Percentiles rank a stretch among this genome's conserved stretches.
Evolutionary conservation across 1,284 basidiomycete genomes (phyloP).

Genomic region (Cryptococcus depauperatus): DNA sequence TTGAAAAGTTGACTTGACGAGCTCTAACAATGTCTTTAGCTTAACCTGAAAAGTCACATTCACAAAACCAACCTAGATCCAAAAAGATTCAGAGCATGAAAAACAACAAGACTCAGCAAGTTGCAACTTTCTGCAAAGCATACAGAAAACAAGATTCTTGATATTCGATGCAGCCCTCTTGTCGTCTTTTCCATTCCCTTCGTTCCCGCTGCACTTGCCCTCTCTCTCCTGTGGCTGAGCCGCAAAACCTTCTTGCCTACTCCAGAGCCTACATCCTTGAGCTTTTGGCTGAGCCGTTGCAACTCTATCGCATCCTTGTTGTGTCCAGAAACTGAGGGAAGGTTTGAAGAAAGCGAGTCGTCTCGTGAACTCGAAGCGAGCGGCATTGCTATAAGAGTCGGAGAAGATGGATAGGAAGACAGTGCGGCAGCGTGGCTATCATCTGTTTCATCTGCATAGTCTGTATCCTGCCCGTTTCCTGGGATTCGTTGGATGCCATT

Average conservation of each 20-base stretch:
- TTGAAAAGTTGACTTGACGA: constrained; percentile 40
- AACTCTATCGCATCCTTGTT: constrained; percentile 19
- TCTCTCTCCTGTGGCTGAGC: constrained; percentile 21
- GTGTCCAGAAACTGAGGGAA: neutral
- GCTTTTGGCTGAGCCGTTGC: constrained; percentile 21
- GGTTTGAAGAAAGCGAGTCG: constrained; percentile 3
- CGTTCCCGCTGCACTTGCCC: constrained; percentile 10
- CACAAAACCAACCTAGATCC: constrained; percentile 25
- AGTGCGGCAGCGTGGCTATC: constrained; percentile 7
- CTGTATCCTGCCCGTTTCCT: neutral
- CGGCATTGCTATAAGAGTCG: constrained; percentile 1
- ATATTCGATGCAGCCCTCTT: constrained; percentile 28
- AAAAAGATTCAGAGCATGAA: constrained; percentile 36
- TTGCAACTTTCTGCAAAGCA: constrained; percentile 43
- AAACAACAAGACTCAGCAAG: constrained; percentile 41
- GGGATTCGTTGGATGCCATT: neutral
- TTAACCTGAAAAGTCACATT: neutral
- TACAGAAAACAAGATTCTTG: constrained; percentile 39
- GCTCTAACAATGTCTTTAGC: constrained; percentile 16
- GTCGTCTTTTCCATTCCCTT: constrained; percentile 29
- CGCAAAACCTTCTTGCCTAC: constrained; percentile 22
- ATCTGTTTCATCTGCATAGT: constrained; percentile 13
- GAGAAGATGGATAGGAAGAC: constrained; percentile 14
- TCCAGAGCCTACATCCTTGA: constrained; percentile 19
- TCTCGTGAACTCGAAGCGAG: constrained; percentile 3